A percentile compares a stretch with the other conserved stretches of the same genome.
These are phyloP conservation scores for Cladosporium sp. DNA, from an alignment of 2,329 filamentous ascomycete species.

Conservation along the genomic window DNA sequence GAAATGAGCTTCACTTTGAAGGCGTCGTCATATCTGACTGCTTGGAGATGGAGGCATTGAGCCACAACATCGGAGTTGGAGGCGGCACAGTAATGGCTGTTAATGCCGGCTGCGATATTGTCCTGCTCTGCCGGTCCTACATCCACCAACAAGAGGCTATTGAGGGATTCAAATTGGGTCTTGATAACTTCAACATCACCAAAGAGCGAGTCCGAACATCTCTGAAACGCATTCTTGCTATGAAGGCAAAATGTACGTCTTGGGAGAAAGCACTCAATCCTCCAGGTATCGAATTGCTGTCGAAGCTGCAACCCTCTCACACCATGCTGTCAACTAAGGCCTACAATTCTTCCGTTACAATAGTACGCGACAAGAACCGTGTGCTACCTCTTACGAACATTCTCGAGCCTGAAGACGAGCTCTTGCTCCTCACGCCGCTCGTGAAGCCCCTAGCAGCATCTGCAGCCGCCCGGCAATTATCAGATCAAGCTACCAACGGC, in stretches of 20 bases:
- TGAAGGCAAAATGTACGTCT: slow-evolving; percentile 80
- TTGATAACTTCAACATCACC: slow-evolving; percentile 85
- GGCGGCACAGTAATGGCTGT: slow-evolving; percentile 97
- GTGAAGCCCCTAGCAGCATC: slow-evolving; percentile 91
- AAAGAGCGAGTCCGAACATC: slow-evolving; percentile 75
- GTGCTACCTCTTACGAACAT: slow-evolving; percentile 75
- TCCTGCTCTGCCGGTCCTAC: slow-evolving; percentile 82
- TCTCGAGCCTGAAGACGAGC: slow-evolving; percentile 76
- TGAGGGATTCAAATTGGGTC: slow-evolving; percentile 77
- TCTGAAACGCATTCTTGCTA: slow-evolving; percentile 65
- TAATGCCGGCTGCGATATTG: slow-evolving; percentile 88
- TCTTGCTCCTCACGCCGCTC: slow-evolving; percentile 81
- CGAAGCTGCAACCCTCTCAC: slow-evolving; percentile 76
- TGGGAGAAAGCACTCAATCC: slow-evolving; percentile 92
- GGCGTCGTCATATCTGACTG: slow-evolving; percentile 94
- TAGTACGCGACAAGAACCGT: slow-evolving; percentile 83
- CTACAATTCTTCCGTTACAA: slow-evolving; percentile 88
- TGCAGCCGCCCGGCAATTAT: slow-evolving; percentile 66
- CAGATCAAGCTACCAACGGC: slow-evolving; percentile 54
- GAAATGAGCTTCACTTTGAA: slow-evolving; percentile 82
- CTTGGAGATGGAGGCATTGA: slow-evolving; percentile 91
- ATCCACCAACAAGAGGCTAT: slow-evolving; percentile 88
- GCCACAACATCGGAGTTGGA: slow-evolving; percentile 93
- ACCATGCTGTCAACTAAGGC: slow-evolving; percentile 73
- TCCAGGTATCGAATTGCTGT: slow-evolving; percentile 67